A percentile compares a stretch with the other conserved stretches of the same genome.
These are phyloP conservation scores for Vigna angularis DNA, from an alignment of 306 rosid species.

Conservation along the genomic window DNA sequence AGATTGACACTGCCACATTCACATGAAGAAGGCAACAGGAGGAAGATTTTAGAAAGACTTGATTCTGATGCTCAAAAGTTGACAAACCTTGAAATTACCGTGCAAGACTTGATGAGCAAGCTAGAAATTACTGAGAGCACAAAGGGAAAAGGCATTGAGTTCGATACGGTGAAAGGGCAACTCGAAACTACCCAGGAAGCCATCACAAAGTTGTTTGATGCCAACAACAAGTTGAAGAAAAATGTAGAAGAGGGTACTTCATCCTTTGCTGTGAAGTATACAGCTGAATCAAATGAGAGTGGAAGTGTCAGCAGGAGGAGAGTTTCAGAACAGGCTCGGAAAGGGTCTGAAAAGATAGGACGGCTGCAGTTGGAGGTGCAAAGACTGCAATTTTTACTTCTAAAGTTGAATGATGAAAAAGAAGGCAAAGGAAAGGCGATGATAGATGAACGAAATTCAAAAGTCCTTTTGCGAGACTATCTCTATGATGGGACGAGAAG, in stretches of 20 bases:
- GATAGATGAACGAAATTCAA: conserved; percentile 64
- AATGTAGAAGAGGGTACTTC: conserved; percentile 66
- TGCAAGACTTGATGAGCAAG: conserved; percentile 80
- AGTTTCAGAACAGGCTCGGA: conserved; percentile 77
- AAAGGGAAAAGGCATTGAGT: conserved; percentile 58
- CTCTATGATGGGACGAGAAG: conserved; percentile 71
- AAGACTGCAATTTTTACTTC: conserved; percentile 81
- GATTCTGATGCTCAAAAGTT: conserved; percentile 94
- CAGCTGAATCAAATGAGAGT: conserved; percentile 60
- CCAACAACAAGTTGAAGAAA: conserved; percentile 71
- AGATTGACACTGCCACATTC: conserved; percentile 48
- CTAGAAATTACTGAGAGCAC: conserved; percentile 64
- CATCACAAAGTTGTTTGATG: conserved; percentile 72
- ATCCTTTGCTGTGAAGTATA: conserved; percentile 55
- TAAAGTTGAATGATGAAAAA: conserved; percentile 77
- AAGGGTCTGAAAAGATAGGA: conserved; percentile 92
- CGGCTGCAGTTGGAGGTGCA: conserved; percentile 89
- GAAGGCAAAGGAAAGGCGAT: conserved; percentile 58
- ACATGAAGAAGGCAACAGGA: conserved; percentile 71
- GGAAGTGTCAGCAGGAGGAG: conserved; percentile 70
- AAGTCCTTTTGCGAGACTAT: conserved; percentile 84
- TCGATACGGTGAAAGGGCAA: conserved; percentile 66
- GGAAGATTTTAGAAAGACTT: conserved; percentile 80
- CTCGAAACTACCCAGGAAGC: conserved; percentile 82
- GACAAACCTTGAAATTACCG: conserved; percentile 94